Evolutionary conservation across 139 green algal genomes (phyloP).

Genomic region (Haematococcus lacustris): DNA sequence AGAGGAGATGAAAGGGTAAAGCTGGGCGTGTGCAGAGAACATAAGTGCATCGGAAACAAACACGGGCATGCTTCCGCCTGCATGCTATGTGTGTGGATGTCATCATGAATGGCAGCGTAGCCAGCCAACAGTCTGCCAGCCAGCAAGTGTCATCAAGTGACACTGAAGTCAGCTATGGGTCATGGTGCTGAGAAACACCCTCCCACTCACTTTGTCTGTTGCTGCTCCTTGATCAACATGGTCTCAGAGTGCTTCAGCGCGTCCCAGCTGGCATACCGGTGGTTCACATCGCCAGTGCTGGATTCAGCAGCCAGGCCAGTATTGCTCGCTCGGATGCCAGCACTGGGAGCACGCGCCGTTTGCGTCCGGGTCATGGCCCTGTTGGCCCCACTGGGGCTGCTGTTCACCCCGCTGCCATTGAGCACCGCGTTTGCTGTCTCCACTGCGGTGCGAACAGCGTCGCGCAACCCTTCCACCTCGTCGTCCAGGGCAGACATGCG

Average conservation of each 20-base stretch:
- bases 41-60: too few species aligned
- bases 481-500: background rate
- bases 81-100: too few species aligned
- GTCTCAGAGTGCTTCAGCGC: constrained; percentile 4
- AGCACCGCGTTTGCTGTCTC: too few species aligned
- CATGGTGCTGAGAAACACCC: background rate
- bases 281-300: background rate
- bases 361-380: too few species aligned
- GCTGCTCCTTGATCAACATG: background rate
- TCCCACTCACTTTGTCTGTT: background rate
- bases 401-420: too few species aligned
- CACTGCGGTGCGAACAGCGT: background rate
- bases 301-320: too few species aligned
- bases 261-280: constrained; percentile 3
- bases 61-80: too few species aligned
- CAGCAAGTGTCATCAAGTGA: background rate
- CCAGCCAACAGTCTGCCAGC: background rate
- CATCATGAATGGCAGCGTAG: too few species aligned
- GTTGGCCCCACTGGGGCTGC: too few species aligned
- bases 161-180: background rate
- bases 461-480: background rate
- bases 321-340: too few species aligned
- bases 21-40: background rate
- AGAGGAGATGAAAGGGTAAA: too few species aligned
- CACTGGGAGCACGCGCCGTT: too few species aligned